These are phyloP conservation scores for Stachybotrys elegans DNA, from an alignment of 2,329 filamentous ascomycete genomes.

Conservation along the genomic window DNA sequence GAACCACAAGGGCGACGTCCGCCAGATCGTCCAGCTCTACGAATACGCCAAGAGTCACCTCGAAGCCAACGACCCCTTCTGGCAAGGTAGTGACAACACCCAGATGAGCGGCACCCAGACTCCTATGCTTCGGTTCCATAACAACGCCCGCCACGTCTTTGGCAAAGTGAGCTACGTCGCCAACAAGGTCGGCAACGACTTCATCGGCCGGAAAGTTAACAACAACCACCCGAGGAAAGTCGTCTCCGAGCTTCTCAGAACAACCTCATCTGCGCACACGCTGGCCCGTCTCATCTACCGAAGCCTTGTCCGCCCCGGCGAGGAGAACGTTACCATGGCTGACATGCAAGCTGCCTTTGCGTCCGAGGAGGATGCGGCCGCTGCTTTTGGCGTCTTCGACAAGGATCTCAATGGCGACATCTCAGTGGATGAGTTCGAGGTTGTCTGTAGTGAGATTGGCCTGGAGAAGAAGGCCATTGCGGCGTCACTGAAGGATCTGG, in stretches of 20 bases:
- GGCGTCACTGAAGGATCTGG: conserved; percentile 88
- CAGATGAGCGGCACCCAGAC: conserved; percentile 61
- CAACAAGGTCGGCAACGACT: conserved; percentile 82
- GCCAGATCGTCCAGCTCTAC: conserved; percentile 45
- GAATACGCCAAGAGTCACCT: conserved; percentile 74
- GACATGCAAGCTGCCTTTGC: conserved; percentile 77
- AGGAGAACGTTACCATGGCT: conserved; percentile 70
- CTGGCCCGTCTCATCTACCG: conserved; percentile 84
- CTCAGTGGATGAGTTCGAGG: conserved; percentile 89
- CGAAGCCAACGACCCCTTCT: conserved; percentile 46
- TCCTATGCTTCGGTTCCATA: conserved; percentile 67
- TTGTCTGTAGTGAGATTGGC: conserved; percentile 89
- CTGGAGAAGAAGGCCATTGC: conserved; percentile 94
- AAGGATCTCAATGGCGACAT: conserved; percentile 97
- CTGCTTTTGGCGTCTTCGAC: conserved; percentile 88
- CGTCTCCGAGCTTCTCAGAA: conserved; percentile 70
- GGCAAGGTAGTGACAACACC: conserved; percentile 32
- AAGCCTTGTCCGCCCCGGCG: conserved; percentile 70
- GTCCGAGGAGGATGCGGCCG: conserved; percentile 79
- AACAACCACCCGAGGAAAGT: conserved; percentile 81
- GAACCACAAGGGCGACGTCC: conserved; percentile 86
- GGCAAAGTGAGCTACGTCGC: conserved; percentile 81
- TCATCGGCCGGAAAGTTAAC: conserved; percentile 70
- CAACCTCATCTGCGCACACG: conserved; percentile 70
- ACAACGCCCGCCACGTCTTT: conserved; percentile 69